Percentiles rank a stretch among this genome's conserved stretches.
These are phyloP conservation scores for Aspergillus sp. DNA, from an alignment of 2,329 filamentous ascomycete genomes.

Conservation along the genomic window DNA sequence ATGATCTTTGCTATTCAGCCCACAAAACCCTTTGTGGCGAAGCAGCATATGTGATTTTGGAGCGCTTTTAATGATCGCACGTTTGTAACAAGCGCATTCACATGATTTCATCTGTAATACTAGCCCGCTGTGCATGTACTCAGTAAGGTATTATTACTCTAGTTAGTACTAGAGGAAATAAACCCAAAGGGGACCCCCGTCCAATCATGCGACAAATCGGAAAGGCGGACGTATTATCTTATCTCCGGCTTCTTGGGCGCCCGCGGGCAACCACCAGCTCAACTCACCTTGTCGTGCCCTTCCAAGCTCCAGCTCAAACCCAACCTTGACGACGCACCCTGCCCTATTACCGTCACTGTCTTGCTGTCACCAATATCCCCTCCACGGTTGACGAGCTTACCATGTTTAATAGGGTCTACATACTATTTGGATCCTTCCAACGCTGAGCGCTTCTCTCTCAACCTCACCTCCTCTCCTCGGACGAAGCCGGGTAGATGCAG, in stretches of 20 bases:
- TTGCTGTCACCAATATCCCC: neutral
- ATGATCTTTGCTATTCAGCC: neutral
- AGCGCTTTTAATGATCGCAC: neutral
- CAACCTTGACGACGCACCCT: slow-evolving; percentile 12
- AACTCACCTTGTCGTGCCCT: neutral
- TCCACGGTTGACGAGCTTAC: slow-evolving; percentile 10
- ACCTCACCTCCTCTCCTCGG: slow-evolving; percentile 19
- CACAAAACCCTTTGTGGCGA: neutral
- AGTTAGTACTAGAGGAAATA: too few relatives aligned
- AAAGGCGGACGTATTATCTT: slow-evolving; percentile 31
- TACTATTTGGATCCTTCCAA: slow-evolving; percentile 20
- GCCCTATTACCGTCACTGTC: slow-evolving; percentile 3
- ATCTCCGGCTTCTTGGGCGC: slow-evolving; percentile 25
- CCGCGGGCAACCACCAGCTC: neutral
- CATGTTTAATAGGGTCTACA: slow-evolving; percentile 20
- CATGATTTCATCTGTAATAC: too few relatives aligned
- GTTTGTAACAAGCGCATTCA: neutral
- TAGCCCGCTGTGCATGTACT: too few relatives aligned
- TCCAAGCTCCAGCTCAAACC: neutral
- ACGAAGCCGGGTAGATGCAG: slow-evolving; percentile 47
- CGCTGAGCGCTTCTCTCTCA: slow-evolving; percentile 24
- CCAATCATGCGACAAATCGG: neutral
- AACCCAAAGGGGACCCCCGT: neutral
- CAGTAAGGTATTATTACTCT: too few relatives aligned
- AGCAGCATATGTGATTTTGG: neutral